Conservation (phyloP, 805 yeast species). For the Saccharomycopsis fodiens region DNA sequence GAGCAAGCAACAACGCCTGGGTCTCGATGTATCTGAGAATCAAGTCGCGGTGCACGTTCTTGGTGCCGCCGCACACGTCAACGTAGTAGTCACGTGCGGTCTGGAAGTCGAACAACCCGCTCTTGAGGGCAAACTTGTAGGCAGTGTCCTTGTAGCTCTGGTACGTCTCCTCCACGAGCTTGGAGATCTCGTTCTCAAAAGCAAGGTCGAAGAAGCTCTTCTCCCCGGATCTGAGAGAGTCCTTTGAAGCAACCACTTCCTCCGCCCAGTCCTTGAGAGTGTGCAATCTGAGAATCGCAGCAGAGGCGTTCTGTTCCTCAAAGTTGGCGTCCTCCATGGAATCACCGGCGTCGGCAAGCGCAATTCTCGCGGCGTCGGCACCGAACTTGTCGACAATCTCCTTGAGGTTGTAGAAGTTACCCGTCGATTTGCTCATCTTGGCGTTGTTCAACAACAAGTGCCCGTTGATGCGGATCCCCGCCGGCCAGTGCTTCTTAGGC, state of each 20-base stretch:
- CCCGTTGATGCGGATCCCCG: conserved; percentile 90
- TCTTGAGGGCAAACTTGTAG: conserved; percentile 84
- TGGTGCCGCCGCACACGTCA: conserved; percentile 47
- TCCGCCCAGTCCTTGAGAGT: conserved; percentile 96
- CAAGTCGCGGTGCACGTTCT: conserved; percentile 74
- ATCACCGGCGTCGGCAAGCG: conserved; percentile 98
- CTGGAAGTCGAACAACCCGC: conserved; percentile 90
- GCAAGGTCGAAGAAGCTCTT: conserved; percentile 76
- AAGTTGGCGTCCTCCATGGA: conserved; percentile 95
- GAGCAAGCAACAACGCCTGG: conserved; percentile 79
- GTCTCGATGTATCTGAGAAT: conserved; percentile 75
- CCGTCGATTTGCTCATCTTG: conserved; percentile 97
- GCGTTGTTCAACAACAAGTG: conserved; percentile 92
- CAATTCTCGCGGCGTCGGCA: conserved; percentile 96
- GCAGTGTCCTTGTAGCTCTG: conserved; percentile 63
- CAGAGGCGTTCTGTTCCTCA: conserved; percentile 93
- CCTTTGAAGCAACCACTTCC: conserved; percentile 49
- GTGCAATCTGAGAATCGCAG: conserved; percentile 89
- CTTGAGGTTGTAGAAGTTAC: conserved; percentile 88
- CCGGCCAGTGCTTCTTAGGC: conserved; percentile 89
- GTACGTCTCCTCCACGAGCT: conserved; percentile 65
- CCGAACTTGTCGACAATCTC: conserved; percentile 86
- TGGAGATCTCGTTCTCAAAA: conserved; percentile 90
- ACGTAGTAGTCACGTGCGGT: conserved; percentile 94
- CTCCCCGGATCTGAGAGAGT: conserved; percentile 46